Percentiles rank a stretch among this genome's conserved stretches.
phyloP scores from a whole-genome alignment of 2,329 filamentous ascomycete genomes.

The Scedosporium boydii region DNA sequence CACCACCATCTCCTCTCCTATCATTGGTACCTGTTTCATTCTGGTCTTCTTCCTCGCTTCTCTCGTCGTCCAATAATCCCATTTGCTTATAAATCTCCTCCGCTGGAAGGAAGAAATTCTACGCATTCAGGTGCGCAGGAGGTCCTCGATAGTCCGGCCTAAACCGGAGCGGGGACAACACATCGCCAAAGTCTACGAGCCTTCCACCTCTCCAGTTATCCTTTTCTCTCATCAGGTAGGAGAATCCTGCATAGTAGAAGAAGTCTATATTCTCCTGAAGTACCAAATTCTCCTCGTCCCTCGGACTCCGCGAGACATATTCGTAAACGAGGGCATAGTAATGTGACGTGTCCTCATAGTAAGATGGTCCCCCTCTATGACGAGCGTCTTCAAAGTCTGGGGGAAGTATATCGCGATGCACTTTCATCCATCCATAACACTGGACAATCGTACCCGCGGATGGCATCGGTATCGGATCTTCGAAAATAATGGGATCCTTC shows the following conservation, averaged over 20 bases:
- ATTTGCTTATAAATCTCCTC: too few species aligned
- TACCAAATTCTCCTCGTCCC: not conserved
- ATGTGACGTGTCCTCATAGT: not conserved
- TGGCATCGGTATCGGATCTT: not conserved
- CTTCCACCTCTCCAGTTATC: not conserved
- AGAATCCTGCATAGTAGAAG: not conserved
- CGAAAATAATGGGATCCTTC: not conserved
- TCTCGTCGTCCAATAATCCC: too few species aligned
- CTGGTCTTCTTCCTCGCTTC: too few species aligned
- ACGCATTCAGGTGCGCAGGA: too few species aligned
- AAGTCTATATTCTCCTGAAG: not conserved
- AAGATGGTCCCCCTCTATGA: not conserved
- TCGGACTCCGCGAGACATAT: not conserved
- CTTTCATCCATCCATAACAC: not conserved
- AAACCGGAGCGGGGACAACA: not conserved
- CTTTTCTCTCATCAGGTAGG: not conserved
- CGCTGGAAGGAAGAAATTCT: too few species aligned
- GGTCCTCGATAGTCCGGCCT: too few species aligned
- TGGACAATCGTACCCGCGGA: not conserved
- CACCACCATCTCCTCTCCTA: too few species aligned
- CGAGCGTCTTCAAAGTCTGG: not conserved
- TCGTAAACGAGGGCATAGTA: not conserved
- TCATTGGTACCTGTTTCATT: too few species aligned
- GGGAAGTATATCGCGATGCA: not conserved
- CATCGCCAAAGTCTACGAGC: not conserved